Percentiles rank a stretch among this genome's conserved stretches.
These are phyloP conservation scores for Gossypium schwendimanii DNA, from an alignment of 441 rosid species.

Conservation along the genomic window DNA sequence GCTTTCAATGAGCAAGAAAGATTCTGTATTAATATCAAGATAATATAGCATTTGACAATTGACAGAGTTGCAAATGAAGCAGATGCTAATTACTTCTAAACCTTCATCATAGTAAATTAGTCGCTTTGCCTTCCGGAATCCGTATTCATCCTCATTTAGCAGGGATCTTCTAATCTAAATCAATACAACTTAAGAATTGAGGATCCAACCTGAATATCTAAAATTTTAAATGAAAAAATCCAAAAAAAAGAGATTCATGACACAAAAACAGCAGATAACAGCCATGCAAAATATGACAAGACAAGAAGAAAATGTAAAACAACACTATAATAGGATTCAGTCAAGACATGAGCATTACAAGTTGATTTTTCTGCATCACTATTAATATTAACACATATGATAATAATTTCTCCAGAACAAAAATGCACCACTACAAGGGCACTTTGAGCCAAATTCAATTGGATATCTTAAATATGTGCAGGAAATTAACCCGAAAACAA, in stretches of 20 bases:
- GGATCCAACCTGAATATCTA: constrained; percentile 6
- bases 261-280: not conserved
- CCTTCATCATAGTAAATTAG: constrained; percentile 80
- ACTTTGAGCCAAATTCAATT: not conserved
- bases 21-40: not conserved
- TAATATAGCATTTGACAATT: not conserved
- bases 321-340: not conserved
- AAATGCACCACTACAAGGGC: not conserved
- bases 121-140: constrained; percentile 58
- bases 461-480: not conserved
- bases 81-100: constrained; percentile 45
- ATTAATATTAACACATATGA: not conserved
- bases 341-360: not conserved
- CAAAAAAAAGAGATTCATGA: not conserved
- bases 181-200: constrained; percentile 8
- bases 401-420: not conserved
- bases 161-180: constrained; percentile 67
- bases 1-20: constrained; percentile 11
- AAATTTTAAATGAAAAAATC: not conserved
- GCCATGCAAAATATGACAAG: not conserved
- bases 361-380: not conserved
- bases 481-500: not conserved
- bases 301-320: not conserved
- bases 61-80: not conserved
- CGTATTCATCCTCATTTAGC: constrained; percentile 72